phyloP scores from a whole-genome alignment of 345 rosid species.

The Lepidium africanum region DNA sequence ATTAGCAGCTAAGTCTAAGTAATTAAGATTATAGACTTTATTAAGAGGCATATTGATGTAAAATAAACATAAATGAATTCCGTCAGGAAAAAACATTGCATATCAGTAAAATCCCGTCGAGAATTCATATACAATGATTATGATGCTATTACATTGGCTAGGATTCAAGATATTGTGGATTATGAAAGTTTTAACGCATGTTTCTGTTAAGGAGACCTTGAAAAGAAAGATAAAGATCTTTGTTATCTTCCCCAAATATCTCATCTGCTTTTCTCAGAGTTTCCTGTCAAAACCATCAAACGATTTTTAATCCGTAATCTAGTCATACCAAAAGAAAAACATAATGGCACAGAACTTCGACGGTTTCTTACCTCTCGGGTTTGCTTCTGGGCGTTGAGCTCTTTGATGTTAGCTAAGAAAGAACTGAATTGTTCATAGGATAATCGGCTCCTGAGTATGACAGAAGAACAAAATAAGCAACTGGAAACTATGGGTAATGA shows the following conservation, averaged over 20 bases:
- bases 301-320: background rate
- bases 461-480: background rate
- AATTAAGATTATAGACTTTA: background rate
- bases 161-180: background rate
- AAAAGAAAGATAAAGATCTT: constrained; percentile 73
- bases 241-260: constrained; percentile 83
- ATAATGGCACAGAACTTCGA: background rate
- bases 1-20: background rate
- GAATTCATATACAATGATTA: constrained; percentile 9
- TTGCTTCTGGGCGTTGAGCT: constrained; percentile 90
- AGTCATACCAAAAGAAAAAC: background rate
- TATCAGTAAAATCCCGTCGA: background rate
- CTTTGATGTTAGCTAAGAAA: constrained; percentile 87
- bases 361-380: constrained; percentile 61
- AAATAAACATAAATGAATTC: background rate
- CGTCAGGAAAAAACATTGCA: background rate
- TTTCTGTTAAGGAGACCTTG: constrained; percentile 80
- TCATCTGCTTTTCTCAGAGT: constrained; percentile 91
- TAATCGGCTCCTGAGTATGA: constrained; percentile 62
- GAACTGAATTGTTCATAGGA: constrained; percentile 95
- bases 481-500: background rate
- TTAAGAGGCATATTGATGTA: background rate
- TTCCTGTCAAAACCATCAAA: constrained; percentile 47
- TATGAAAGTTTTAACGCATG: constrained; percentile 30
- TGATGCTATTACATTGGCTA: background rate